Base-by-base conservation (phyloP, 805 yeast species). In the Jamesozyma spencerorum region DNA sequence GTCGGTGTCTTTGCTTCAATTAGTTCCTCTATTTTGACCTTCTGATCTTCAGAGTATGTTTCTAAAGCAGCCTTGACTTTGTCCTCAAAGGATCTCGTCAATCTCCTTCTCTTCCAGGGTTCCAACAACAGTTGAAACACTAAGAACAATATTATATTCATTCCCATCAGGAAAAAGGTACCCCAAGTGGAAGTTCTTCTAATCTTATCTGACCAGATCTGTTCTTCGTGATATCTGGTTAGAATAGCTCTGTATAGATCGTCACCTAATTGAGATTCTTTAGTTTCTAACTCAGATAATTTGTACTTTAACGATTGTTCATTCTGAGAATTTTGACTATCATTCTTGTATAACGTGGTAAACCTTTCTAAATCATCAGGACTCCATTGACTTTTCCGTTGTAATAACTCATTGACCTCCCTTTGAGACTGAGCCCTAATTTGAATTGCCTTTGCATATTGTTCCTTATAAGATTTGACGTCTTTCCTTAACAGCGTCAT, bases 121-220 rank as follows among this genome's bases (percentile, higher is more conserved):
- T 92, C 99, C 37, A 92, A 75, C 1, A 87, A 69, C 50, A 92
- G 66, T 48, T 94, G 95, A 14, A 94, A 92, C 5, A 84, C 67
- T 3, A 87, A 54, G 48, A 92, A 87, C 20, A 94, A 60, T 7
- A 83, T 38, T 19, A 90, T 71, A 64, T 92, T 92, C 47, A 86
- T 72, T 1, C 86, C 92, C 94, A 88, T 86, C 33, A 92, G 69
- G 3, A 80, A 65, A 71, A 92, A 78, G 0, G 99, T 92, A 2
- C 97, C 98, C 94, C 96, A 92, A 0, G 97, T 88, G 5, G 95
- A 85, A 4, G 94, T 86, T 48, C 88, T 74, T 45, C 98, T 70
- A 44, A 92, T 92, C 61, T 88, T 88, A 63, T 92, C 98, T 2
- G 96, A 85, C 97, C 98, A 92, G 6, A 92, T 77, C 61, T 92